These are phyloP conservation scores for Penicillium canariense DNA, from an alignment of 495 filamentous ascomycete genomes.

Conservation along the genomic window DNA sequence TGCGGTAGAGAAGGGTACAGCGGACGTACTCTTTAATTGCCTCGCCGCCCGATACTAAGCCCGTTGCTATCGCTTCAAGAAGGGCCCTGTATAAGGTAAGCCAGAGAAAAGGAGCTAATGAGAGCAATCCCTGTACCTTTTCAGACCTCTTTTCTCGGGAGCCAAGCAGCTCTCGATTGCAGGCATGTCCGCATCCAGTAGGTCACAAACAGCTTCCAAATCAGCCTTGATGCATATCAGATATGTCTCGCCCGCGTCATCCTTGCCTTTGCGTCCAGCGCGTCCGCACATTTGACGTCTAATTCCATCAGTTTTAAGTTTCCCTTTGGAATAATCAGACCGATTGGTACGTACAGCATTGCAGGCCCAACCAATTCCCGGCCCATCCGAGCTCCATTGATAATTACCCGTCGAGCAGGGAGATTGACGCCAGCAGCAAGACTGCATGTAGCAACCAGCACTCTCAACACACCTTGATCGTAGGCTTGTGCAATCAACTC, in stretches of 20 bases:
- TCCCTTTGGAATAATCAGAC: neutral
- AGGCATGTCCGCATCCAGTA: slow-evolving; percentile 74
- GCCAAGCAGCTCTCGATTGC: slow-evolving; percentile 66
- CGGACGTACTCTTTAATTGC: slow-evolving; percentile 70
- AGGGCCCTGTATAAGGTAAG: slow-evolving; percentile 53
- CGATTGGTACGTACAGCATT: slow-evolving; percentile 56
- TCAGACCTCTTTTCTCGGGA: slow-evolving; percentile 66
- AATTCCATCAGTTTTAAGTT: slow-evolving; percentile 8
- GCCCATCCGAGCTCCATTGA: slow-evolving; percentile 77
- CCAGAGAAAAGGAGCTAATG: neutral
- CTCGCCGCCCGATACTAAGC: slow-evolving; percentile 64
- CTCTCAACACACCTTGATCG: slow-evolving; percentile 64
- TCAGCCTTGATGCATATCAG: slow-evolving; percentile 72
- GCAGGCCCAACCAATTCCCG: slow-evolving; percentile 72
- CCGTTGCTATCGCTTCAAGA: slow-evolving; percentile 71
- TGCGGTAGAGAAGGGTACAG: slow-evolving; percentile 64
- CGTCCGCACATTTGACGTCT: slow-evolving; percentile 83
- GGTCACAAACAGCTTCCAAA: slow-evolving; percentile 63
- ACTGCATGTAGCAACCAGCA: slow-evolving; percentile 78
- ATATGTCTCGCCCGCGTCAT: slow-evolving; percentile 77
- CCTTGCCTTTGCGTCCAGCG: slow-evolving; percentile 80
- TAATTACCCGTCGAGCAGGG: slow-evolving; percentile 71
- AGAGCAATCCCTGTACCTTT: slow-evolving; percentile 45
- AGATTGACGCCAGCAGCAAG: slow-evolving; percentile 85
- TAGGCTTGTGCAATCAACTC: slow-evolving; percentile 73